A percentile compares a stretch with the other conserved stretches of the same genome.
phyloP scores from a whole-genome alignment of 345 rosid genomes.

The Citrus australasica region DNA sequence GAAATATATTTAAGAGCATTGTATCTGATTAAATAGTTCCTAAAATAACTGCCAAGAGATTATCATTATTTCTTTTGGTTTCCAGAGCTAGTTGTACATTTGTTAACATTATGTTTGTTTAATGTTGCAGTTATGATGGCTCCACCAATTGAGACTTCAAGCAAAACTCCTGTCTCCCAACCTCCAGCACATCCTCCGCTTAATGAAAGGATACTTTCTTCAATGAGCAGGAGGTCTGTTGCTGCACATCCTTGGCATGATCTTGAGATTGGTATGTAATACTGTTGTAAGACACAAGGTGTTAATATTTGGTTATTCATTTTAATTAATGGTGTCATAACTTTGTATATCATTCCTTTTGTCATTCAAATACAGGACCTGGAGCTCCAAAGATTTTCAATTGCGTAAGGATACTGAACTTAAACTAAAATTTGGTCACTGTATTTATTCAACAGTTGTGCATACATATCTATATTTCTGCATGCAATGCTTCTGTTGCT shows the following conservation, averaged over 20 bases:
- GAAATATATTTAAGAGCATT: neutral
- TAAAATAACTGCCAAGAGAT: neutral
- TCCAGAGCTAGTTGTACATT: neutral
- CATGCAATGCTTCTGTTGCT: neutral
- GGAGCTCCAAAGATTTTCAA: constrained; percentile 84
- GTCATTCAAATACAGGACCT: constrained; percentile 52
- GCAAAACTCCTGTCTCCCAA: constrained; percentile 29
- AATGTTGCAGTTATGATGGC: constrained; percentile 67
- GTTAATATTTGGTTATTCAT: neutral
- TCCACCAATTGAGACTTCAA: constrained; percentile 57
- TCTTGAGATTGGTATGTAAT: constrained; percentile 80
- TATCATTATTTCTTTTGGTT: constrained; percentile 1
- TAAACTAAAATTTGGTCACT: neutral
- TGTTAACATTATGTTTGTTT: neutral
- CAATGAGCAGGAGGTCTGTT: constrained; percentile 82
- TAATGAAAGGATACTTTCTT: constrained; percentile 91
- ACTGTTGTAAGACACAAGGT: neutral
- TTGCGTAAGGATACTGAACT: constrained; percentile 49
- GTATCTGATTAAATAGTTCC: neutral
- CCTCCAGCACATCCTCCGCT: constrained; percentile 58
- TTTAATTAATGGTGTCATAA: neutral
- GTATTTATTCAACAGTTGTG: neutral
- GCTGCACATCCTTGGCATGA: constrained; percentile 99
- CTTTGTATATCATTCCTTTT: constrained; percentile 5
- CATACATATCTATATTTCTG: neutral